Evolutionary conservation across 2,329 filamentous ascomycete species (phyloP), one percentile per base, ranked within the genome.

Genomic region (Aureobasidium leucospermi): DNA sequence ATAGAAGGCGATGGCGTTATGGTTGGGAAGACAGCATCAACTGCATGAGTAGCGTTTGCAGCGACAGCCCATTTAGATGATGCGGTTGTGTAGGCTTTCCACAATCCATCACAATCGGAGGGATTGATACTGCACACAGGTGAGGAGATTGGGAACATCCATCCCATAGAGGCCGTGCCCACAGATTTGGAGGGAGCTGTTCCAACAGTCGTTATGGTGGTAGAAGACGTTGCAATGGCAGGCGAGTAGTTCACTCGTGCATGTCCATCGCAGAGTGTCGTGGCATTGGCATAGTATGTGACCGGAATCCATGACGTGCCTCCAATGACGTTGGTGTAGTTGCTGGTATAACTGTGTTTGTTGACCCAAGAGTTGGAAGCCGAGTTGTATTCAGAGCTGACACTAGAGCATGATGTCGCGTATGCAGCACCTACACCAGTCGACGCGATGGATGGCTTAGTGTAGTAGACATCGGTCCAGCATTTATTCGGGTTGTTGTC

Each of bases 251-350:
- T 63, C 4, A 69, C 65, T 9, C 68, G 63, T 3, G 68, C 62
- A 56, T 67, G 63, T 9, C 65, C 67, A 61, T 70, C 68, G 62
- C 68, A 70, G 6, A 69, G 60, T 1, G 68, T 70, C 6, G 66
- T 66, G 9, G 65, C 65, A 52, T 67, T 66, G 23, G 62, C 63
- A 48, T 68, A 69, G 49, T 67, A 68, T 7, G 66, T 69, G 2
- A 67, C 61, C 3, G 43, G 31, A 8, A 47, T 56, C n/a, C 60
- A 45, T 2, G 63, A 61, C 8, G 58, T 60, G 1, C 67, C 66
- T 4, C 65, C 66, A 9, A 61, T 31, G 13, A 41, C 13, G 6
- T 57, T 1, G 1, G 58, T 60, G 10, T 46, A 19, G 15, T 53
- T 58, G 3, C 11, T 39, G 2, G 36, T 34, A 16, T 36, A 62